Evolutionary conservation across 441 rosid species (phyloP).

Genomic region (Erysimum cheiri): DNA sequence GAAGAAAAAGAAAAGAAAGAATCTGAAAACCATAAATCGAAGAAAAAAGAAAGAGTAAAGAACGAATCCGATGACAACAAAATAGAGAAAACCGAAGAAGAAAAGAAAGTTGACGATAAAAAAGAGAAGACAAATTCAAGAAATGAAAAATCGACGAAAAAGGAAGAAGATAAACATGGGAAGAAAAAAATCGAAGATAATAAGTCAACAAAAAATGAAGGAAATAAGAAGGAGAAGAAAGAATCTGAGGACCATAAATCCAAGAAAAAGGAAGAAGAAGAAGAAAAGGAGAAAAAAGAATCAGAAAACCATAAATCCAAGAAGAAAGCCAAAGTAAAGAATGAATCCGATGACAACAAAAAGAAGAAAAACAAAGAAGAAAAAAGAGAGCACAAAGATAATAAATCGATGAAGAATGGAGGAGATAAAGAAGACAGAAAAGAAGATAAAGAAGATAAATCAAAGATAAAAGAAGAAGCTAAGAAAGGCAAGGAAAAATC

Average conservation of each 20-base stretch:
- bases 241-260: neutral
- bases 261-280: neutral
- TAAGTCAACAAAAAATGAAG: neutral
- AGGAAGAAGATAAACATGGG: neutral
- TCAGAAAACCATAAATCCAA: neutral
- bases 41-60: neutral
- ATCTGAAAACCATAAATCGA: neutral
- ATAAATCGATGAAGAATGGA: neutral
- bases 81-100: neutral
- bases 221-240: neutral
- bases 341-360: neutral
- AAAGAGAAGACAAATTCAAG: too few relatives aligned
- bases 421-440: neutral
- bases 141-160: too few relatives aligned
- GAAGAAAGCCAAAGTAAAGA: neutral
- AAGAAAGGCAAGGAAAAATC: neutral
- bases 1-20: neutral
- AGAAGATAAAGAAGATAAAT: neutral
- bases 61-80: neutral
- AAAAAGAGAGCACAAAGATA: neutral
- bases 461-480: neutral
- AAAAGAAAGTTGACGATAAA: neutral
- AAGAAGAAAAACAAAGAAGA: neutral
- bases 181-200: neutral
- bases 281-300: neutral